Base-by-base conservation (phyloP, 352 stramenopile species). In the Phytopythium sindhum region DNA sequence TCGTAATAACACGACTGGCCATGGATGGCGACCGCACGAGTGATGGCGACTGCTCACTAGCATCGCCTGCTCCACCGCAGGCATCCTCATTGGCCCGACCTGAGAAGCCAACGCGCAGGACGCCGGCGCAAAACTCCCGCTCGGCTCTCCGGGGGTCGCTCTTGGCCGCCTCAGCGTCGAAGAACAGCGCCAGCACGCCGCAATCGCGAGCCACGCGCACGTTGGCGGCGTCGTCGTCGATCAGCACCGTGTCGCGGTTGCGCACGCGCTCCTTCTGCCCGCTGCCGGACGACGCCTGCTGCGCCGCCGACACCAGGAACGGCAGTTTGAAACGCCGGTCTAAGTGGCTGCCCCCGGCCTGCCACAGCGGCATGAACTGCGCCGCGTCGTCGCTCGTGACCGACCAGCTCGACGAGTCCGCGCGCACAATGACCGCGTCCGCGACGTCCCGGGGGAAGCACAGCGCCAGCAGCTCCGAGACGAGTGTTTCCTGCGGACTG, bases 171-270 rank as follows among this genome's bases (percentile, higher is more conserved):
- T 81, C 57, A 0, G 81, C 73, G 39, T 95, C 84, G 59, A 90
- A 95, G 65, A 81, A 86, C 33, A 95, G 72, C 39, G 79, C 84
- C 1, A 83, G 67, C 35, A 92, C 80, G 64, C 86, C 86, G 61
- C 81, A 86, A 64, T 95, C 82, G 50, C 80, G 85, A 35, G 84
- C 84, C 11, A 91, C 82, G 26, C 78, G 75, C 37, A 95, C 73
- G 58, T 95, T 95, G 45, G 86, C 72, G 14, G 74, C 74, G 60
- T 92, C 86, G 55, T 95, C 86, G 64, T 95, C 86, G 47, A 95
- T 81, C 11, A 95, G 76, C 55, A 93, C 77, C 15, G 84, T 93
- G 60, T 95, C 78, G 1, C 69, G 62, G 56, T 86, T 92, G 51
- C 79, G 60, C 10, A 95, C 69, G 31, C 55, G 51, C 51, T 47